phyloP scores from a whole-genome alignment of 495 filamentous ascomycete species.

The Rhizodiscina lignyota region DNA sequence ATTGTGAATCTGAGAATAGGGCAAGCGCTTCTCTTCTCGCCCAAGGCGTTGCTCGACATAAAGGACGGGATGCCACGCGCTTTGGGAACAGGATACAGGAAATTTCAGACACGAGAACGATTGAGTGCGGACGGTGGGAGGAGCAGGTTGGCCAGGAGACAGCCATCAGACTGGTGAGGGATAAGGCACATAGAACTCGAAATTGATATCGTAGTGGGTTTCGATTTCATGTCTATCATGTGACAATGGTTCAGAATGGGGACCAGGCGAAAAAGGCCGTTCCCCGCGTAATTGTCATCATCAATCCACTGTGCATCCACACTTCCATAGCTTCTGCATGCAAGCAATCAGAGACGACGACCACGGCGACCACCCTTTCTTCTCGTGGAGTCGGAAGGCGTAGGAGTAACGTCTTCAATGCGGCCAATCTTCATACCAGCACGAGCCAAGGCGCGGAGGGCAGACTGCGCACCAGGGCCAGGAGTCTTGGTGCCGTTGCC shows the following conservation, averaged over 20 bases:
- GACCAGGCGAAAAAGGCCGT: constrained; percentile 51
- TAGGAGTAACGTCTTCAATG: constrained; percentile 99
- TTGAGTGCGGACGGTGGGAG: neutral
- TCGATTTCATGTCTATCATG: too few species aligned
- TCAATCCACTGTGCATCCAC: constrained; percentile 20
- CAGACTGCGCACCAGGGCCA: constrained; percentile 94
- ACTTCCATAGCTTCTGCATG: constrained; percentile 14
- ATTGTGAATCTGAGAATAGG: neutral
- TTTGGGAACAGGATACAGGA: neutral
- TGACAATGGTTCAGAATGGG: constrained; percentile 20
- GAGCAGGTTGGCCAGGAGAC: neutral
- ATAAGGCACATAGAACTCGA: too few species aligned
- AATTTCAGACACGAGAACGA: neutral
- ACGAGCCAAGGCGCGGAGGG: constrained; percentile 94
- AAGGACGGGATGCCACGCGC: too few species aligned
- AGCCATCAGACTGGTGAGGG: too few species aligned
- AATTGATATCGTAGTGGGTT: too few species aligned
- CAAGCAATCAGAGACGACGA: constrained; percentile 79
- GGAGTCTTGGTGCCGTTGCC: constrained; percentile 99
- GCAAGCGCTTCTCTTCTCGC: neutral
- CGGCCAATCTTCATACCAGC: constrained; percentile 98
- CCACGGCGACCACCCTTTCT: constrained; percentile 99
- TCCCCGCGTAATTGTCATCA: constrained; percentile 42
- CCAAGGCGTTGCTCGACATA: neutral
- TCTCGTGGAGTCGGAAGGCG: constrained; percentile 94